Evolutionary conservation across 208 protist genomes (phyloP).

Genomic region (Leishmania guyanensis): DNA sequence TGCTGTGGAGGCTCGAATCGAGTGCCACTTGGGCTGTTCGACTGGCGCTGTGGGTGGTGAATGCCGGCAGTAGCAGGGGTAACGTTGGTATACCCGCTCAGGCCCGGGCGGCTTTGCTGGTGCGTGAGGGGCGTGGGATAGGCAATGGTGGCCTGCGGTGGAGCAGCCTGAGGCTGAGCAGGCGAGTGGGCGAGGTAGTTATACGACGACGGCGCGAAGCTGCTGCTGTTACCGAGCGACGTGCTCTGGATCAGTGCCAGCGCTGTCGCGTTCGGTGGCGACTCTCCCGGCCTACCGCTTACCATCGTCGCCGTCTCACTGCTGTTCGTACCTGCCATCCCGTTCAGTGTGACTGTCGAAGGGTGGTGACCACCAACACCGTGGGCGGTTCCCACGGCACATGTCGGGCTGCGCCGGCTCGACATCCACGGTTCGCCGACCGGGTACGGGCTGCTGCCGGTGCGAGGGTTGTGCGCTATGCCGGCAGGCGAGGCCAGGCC

Average conservation of each 20-base stretch:
- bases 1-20: conserved; percentile 14
- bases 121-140: conserved; percentile 24
- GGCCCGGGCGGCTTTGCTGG: conserved; percentile 21
- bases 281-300: conserved; percentile 13
- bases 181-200: conserved; percentile 33
- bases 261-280: conserved; percentile 21
- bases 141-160: conserved; percentile 1
- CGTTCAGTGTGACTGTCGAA: not conserved
- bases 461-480: conserved; percentile 28
- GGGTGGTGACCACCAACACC: not conserved
- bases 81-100: not conserved
- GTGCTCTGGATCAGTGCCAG: conserved; percentile 32
- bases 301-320: conserved; percentile 25
- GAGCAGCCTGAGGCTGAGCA: conserved; percentile 10
- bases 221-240: conserved; percentile 21
- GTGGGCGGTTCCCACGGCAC: not conserved
- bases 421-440: conserved; percentile 29
- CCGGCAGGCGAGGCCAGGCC: conserved; percentile 22
- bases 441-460: conserved; percentile 28
- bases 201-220: conserved; percentile 34
- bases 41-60: not conserved
- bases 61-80: not conserved
- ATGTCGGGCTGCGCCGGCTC: conserved; percentile 30
- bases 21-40: conserved; percentile 16
- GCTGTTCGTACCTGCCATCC: conserved; percentile 12